phyloP scores from a whole-genome alignment of 2,329 filamentous ascomycete genomes.

The Cladosporium sp. region DNA sequence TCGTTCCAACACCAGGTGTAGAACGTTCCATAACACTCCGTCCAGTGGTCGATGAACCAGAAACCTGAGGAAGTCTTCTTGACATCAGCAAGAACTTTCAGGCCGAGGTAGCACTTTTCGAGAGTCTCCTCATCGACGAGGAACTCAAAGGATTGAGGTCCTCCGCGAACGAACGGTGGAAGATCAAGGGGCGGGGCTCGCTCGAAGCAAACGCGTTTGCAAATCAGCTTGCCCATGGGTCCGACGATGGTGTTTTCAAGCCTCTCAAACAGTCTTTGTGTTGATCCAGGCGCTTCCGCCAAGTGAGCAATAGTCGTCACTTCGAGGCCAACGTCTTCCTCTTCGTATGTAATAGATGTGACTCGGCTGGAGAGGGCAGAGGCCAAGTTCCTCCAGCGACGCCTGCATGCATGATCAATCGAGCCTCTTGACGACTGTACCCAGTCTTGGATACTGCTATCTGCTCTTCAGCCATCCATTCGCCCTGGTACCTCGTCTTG shows the following conservation, averaged over 20 bases:
- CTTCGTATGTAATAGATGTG: not conserved
- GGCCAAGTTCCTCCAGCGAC: not conserved
- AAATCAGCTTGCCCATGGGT: conserved; percentile 52
- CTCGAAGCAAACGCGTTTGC: conserved; percentile 47
- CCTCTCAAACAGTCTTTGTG: conserved; percentile 45
- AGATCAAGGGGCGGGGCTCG: conserved; percentile 25
- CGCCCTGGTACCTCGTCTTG: conserved; percentile 35
- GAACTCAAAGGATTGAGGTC: conserved; percentile 50
- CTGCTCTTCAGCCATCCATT: conserved; percentile 40
- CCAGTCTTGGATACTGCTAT: not conserved
- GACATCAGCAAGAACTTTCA: conserved; percentile 41
- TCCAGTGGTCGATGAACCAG: conserved; percentile 36
- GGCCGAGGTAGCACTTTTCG: conserved; percentile 55
- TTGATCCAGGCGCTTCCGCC: conserved; percentile 29
- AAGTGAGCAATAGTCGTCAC: conserved; percentile 52
- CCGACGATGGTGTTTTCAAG: conserved; percentile 39
- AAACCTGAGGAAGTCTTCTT: conserved; percentile 28
- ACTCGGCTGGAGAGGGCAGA: not conserved
- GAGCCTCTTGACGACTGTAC: not conserved
- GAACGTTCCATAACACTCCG: conserved; percentile 40
- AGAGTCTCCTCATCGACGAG: conserved; percentile 64
- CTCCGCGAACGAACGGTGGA: conserved; percentile 16
- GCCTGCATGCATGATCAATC: not conserved
- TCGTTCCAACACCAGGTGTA: conserved; percentile 43
- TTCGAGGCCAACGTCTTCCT: conserved; percentile 52